Evolutionary conservation across 495 filamentous ascomycete species (phyloP).

Genomic region (Diplogelasinospora grovesii): DNA sequence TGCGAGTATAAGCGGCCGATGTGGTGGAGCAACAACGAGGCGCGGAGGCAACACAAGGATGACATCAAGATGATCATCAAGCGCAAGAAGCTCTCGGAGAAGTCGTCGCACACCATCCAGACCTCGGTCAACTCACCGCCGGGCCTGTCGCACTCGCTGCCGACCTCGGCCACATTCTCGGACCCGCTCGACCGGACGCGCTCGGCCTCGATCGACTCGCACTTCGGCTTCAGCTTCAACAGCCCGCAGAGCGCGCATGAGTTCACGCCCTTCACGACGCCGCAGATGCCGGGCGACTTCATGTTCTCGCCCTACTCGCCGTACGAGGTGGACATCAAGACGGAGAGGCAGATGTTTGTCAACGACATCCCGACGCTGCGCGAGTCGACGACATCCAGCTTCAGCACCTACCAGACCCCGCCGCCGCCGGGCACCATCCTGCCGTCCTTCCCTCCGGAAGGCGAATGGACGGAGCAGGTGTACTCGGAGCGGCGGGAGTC

Average conservation of each 20-base stretch:
- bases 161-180: conserved; percentile 72
- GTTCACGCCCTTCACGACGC: conserved; percentile 55
- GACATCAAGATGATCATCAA: conserved; percentile 95
- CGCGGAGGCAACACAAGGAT: conserved; percentile 82
- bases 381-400: conserved; percentile 80
- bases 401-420: conserved; percentile 77
- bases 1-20: conserved; percentile 96
- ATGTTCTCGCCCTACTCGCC: conserved; percentile 56
- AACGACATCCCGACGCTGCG: conserved; percentile 78
- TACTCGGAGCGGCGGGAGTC: conserved; percentile 60
- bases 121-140: conserved; percentile 59
- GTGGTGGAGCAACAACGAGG: conserved; percentile 94
- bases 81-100: conserved; percentile 88
- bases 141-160: conserved; percentile 72
- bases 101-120: conserved; percentile 55
- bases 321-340: conserved; percentile 94
- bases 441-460: conserved; percentile 56
- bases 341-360: conserved; percentile 88
- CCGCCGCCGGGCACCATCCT: conserved; percentile 56
- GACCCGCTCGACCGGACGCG: conserved; percentile 64
- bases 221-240: conserved; percentile 69
- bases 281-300: conserved; percentile 42
- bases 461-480: conserved; percentile 71
- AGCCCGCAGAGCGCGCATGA: conserved; percentile 51
- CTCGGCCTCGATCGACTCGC: conserved; percentile 71